Base-by-base conservation (phyloP, 2,329 filamentous ascomycete genomes). In the Xylariaceae sp. region DNA sequence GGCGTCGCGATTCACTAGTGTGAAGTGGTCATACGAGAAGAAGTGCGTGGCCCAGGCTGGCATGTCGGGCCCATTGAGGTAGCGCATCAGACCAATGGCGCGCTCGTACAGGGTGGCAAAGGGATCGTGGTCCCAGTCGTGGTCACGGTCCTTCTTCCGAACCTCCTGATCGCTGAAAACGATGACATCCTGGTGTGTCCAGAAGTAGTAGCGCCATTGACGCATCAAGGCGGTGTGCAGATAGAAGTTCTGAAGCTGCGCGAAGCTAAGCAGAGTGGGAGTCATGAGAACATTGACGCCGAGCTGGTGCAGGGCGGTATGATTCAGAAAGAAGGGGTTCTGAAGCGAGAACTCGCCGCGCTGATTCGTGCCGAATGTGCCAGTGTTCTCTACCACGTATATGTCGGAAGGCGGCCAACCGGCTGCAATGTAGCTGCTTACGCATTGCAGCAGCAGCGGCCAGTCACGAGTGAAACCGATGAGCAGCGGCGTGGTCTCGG, bases 381-480 rank as follows among this genome's bases (percentile, higher is more conserved):
- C 80, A 11, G 78, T 83, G 69, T 83, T 84, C 64, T 83, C 81
- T 4, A 84, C 73, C 1, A 84, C 75, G 60, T 78, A 77, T 57
- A 84, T 83, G 63, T 83, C 77, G 34, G 72, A 71, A 2, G 78
- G 68, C 45, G 81, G 81, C 81, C 81, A 84, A 17, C 81, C 81
- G 2, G 78, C 78, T 1, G 80, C 77, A 57, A 84, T 78, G 67
- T 83, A 84, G 53, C 74, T 77, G 35, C 80, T 74, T 2, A 83
- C 75, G 15, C 77, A 77, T 68, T 84, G 81, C 55, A 81, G 73
- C 37, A 84, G 72, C 61, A 82, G 69, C 13, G 75, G 75, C 76
- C 77, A 81, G 69, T 82, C 80, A 3, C 77, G 71, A 0, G 80
- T 82, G 70, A 83, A 84, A 9, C 80, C 79, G 55, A 84, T 79